Percentiles rank a stretch among this genome's conserved stretches.
phyloP scores from a whole-genome alignment of 495 filamentous ascomycete genomes.

The Lasiosphaeria miniovina region DNA sequence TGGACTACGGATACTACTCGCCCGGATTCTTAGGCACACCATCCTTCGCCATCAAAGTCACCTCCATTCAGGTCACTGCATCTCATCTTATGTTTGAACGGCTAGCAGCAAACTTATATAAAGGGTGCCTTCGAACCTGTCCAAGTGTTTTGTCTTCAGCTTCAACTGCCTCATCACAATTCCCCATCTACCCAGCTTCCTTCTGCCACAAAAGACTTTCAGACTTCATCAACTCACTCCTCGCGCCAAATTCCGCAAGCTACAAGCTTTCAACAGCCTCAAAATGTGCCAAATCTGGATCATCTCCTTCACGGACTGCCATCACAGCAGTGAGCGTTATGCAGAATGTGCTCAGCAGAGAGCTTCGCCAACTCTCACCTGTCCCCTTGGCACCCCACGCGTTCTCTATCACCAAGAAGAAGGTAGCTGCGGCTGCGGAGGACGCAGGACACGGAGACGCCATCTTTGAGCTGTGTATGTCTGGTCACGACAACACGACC shows the following conservation, averaged over 20 bases:
- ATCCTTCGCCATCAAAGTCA: background rate
- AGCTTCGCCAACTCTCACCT: background rate
- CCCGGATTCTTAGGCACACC: constrained; percentile 1
- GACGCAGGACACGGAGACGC: background rate
- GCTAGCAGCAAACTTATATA: constrained; percentile 1
- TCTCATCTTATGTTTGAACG: no score
- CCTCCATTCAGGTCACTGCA: no score
- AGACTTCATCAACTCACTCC: background rate
- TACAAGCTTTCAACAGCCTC: background rate
- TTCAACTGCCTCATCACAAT: background rate
- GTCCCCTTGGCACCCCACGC: background rate
- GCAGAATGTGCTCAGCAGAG: constrained; percentile 3
- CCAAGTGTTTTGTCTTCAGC: constrained; percentile 4
- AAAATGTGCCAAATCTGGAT: constrained; percentile 4
- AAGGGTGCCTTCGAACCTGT: background rate
- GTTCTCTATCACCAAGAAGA: background rate
- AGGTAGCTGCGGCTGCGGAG: background rate
- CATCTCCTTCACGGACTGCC: constrained; percentile 1
- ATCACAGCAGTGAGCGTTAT: background rate
- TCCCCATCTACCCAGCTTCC: background rate
- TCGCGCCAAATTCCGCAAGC: background rate
- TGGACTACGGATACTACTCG: background rate
- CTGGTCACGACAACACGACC: background rate
- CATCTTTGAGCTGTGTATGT: background rate
- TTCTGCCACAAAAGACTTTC: background rate